phyloP scores from a whole-genome alignment of 495 filamentous ascomycete genomes.

The Penicillium steckii region DNA sequence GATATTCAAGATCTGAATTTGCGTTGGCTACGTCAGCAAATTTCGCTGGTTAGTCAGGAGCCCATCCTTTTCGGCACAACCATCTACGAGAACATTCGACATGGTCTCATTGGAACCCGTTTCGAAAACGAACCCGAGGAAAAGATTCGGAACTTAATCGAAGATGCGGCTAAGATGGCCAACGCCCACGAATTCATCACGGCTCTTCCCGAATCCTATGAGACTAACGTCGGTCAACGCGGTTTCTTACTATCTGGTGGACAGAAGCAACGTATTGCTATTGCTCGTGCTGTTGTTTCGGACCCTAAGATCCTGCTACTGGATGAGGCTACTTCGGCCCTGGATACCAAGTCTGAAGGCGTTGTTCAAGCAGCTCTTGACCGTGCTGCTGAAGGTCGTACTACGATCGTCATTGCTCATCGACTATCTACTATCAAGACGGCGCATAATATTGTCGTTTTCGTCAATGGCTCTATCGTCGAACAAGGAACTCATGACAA shows the following conservation, averaged over 20 bases:
- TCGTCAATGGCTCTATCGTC: conserved; percentile 79
- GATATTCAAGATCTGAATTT: conserved; percentile 81
- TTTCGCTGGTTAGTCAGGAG: conserved; percentile 87
- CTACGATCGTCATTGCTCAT: conserved; percentile 95
- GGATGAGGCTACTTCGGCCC: conserved; percentile 89
- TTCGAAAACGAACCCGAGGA: conserved; percentile 66
- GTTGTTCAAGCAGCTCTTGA: conserved; percentile 94
- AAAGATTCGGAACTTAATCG: conserved; percentile 64
- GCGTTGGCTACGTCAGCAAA: conserved; percentile 86
- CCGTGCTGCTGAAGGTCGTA: conserved; percentile 81
- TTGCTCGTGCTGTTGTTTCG: conserved; percentile 85
- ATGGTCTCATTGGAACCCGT: conserved; percentile 84
- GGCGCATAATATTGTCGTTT: conserved; percentile 94
- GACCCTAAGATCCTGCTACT: conserved; percentile 95
- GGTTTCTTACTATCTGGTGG: conserved; percentile 91
- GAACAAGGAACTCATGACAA: conserved; percentile 84
- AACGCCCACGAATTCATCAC: conserved; percentile 92
- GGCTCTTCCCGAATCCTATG: conserved; percentile 81
- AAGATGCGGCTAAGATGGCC: conserved; percentile 81
- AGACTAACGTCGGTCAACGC: conserved; percentile 93
- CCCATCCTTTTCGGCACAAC: conserved; percentile 70
- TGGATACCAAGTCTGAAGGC: conserved; percentile 95
- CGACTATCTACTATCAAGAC: conserved; percentile 90
- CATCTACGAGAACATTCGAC: conserved; percentile 81
- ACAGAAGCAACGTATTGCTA: conserved; percentile 92